Percentiles rank a stretch among this genome's conserved stretches.
phyloP scores from a whole-genome alignment of 352 stramenopile species.

The Globisporangium orthogonon region DNA sequence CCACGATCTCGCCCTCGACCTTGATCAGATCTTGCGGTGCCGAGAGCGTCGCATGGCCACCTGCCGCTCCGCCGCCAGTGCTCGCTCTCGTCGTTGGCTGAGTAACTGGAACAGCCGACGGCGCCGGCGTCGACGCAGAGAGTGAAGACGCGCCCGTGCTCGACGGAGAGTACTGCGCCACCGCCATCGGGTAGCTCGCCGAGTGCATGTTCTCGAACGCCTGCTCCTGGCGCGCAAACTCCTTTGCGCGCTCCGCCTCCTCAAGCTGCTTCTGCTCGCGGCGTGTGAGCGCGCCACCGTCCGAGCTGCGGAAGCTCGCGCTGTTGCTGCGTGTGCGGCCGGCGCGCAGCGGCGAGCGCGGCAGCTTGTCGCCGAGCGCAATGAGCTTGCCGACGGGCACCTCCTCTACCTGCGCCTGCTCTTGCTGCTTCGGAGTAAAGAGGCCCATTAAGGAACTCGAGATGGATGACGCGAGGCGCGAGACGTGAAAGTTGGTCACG shows the following conservation, averaged over 20 bases:
- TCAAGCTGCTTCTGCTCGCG: conserved; percentile 4
- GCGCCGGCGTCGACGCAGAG: not conserved
- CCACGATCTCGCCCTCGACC: conserved; percentile 57
- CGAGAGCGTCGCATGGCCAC: conserved; percentile 10
- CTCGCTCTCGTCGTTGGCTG: not conserved
- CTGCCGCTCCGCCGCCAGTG: not conserved
- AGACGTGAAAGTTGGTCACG: conserved; percentile 83
- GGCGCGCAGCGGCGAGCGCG: conserved; percentile 19
- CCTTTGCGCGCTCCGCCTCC: conserved; percentile 4
- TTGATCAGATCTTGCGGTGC: conserved; percentile 40
- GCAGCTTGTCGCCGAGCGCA: conserved; percentile 46
- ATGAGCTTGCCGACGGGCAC: conserved; percentile 53
- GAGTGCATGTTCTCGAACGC: conserved; percentile 15
- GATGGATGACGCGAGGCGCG: conserved; percentile 65
- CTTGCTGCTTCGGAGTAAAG: conserved; percentile 34
- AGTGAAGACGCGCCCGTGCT: not conserved
- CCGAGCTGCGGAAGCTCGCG: conserved; percentile 18
- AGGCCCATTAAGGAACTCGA: conserved; percentile 72
- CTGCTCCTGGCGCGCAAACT: conserved; percentile 13
- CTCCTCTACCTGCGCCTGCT: conserved; percentile 25
- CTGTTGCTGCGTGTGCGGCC: conserved; percentile 25
- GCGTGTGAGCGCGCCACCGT: not conserved
- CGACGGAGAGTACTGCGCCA: not conserved
- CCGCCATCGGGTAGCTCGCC: conserved; percentile 7
- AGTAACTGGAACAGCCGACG: not conserved